These are phyloP conservation scores for Phallus indusiatus DNA, from an alignment of 768 basidiomycete genomes.

Conservation along the genomic window DNA sequence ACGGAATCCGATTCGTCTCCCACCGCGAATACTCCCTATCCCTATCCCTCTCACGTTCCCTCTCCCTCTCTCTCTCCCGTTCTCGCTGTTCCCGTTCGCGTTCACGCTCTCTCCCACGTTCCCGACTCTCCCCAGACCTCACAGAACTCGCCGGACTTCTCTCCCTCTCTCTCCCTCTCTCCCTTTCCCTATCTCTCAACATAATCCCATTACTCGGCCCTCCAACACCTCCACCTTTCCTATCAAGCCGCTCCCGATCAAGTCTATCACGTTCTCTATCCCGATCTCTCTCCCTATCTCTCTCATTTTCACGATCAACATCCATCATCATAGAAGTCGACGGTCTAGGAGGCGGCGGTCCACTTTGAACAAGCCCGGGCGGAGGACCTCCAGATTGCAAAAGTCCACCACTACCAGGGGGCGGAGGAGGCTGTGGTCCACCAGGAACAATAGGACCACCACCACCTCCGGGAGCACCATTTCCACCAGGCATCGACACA, in stretches of 20 bases:
- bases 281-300: not conserved
- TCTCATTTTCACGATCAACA: not conserved
- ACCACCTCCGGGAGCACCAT: not conserved
- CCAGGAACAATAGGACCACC: not conserved
- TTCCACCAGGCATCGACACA: not conserved
- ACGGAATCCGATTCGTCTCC: not conserved
- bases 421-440: not conserved
- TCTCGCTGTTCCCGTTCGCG: not conserved
- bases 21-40: conserved; percentile 7
- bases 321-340: not conserved
- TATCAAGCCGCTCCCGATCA: not conserved
- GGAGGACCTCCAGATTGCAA: not conserved
- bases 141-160: not conserved
- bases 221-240: not conserved
- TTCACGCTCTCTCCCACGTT: not conserved
- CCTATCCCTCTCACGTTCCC: conserved; percentile 3
- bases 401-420: not conserved
- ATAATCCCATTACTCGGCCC: not conserved
- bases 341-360: not conserved
- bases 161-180: not conserved
- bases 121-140: not conserved
- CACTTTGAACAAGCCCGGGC: not conserved
- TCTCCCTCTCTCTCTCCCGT: not conserved
- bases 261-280: not conserved
- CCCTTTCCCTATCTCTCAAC: not conserved